Evolutionary conservation across 106 monocot genomes (phyloP).

Genomic region (Vanilla planifolia): DNA sequence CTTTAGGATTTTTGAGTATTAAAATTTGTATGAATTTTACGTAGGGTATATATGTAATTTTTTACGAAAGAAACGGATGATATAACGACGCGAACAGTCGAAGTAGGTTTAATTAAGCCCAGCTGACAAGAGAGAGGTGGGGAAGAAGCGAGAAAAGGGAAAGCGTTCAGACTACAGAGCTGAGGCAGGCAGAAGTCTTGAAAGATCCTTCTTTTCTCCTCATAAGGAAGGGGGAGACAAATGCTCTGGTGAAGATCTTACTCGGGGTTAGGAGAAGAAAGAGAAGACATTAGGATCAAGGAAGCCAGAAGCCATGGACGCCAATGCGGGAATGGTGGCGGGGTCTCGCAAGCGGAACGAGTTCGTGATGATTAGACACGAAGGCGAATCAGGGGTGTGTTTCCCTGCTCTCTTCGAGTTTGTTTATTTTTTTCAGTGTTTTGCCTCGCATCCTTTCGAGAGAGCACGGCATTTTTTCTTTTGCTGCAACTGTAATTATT

Average conservation of each 20-base stretch:
- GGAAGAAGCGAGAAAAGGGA: not conserved
- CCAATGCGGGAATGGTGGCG: constrained; percentile 83
- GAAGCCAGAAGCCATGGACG: constrained; percentile 38
- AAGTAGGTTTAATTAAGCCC: not conserved
- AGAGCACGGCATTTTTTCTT: too few species aligned
- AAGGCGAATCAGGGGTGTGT: constrained; percentile 52
- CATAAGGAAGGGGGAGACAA: not conserved
- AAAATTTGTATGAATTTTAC: too few species aligned
- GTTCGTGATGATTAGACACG: constrained; percentile 74
- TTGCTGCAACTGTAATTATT: too few species aligned
- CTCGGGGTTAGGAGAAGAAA: not conserved
- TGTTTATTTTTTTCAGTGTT: too few species aligned
- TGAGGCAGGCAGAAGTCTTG: not conserved
- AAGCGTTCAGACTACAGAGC: not conserved
- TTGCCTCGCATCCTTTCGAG: too few species aligned
- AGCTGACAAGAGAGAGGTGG: not conserved
- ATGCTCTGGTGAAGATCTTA: constrained; percentile 5
- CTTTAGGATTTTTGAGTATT: too few species aligned
- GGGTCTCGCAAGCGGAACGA: constrained; percentile 81
- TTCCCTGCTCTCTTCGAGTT: not conserved
- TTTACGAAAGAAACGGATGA: too few species aligned
- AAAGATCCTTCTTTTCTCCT: not conserved
- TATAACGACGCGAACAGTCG: not conserved
- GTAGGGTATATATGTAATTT: too few species aligned
- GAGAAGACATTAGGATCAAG: not conserved